Evolutionary conservation across 2,329 filamentous ascomycete genomes (phyloP), one percentile per base, ranked within the genome.

Genomic region (Aspergillus novofumigatus): DNA sequence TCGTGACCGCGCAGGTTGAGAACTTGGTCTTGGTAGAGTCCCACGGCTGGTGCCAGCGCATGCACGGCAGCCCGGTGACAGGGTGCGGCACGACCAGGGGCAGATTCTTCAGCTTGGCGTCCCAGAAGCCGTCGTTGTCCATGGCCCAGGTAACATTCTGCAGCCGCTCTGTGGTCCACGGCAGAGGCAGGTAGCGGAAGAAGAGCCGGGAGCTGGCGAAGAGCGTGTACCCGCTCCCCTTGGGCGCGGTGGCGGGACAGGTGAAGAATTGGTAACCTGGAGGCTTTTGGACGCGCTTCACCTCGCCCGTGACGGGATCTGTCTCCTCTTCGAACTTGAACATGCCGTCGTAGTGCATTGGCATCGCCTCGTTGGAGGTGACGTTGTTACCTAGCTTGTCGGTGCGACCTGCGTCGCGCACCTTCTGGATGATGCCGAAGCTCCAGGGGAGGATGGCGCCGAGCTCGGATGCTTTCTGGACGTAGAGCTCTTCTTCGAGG

Each of bases 31-130:
- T 81, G n/a, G 70, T 73, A 48, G 77, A 71, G 0, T 80, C 78
- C 81, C 81, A 84, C 0, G 80, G 79, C 61, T 84, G 80, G 57
- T 84, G 81, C 64, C 80, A 85, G 23, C 81, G 77, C 4, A 85
- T 62, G 60, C 82, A 84, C 0, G 80, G 77, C 11, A 72, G 69
- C 0, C 71, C 73, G 0, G 78, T 82, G 0, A 69, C 69, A 0
- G 79, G 80, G 55, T 84, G 81, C 0, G 71, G 62, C 1, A 76
- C 58, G 0, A 82, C 70, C 3, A 85, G 64, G 0, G 77, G 79
- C 0, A 84, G 68, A 1, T 74, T 72, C 2, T 61, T 69, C n/a
- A 83, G 66, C 2, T 70, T 70, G 0, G 77, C 76, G 2, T 75
- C 66, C 62, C 78, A 70, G 52, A 83, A 84, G 0, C 78, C 78